Evolutionary conservation across 371 early-diverging fungal genomes (phyloP).

Genomic region (Phascolomyces articulosus): DNA sequence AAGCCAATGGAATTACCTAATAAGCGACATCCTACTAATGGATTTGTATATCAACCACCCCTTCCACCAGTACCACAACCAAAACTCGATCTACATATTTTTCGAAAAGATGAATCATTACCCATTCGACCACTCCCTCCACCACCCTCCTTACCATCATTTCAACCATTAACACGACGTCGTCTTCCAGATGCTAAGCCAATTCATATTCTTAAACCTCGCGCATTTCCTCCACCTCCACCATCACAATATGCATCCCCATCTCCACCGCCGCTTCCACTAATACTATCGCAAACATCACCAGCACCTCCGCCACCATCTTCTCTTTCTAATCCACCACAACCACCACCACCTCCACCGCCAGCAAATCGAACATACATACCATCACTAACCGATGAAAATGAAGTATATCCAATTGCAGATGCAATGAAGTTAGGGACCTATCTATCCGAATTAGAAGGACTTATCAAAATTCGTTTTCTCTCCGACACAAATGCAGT

Average conservation of each 20-base stretch:
- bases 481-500: constrained; percentile 9
- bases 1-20: background rate
- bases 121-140: constrained; percentile 1
- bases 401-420: constrained; percentile 2
- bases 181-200: background rate
- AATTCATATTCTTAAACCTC: background rate
- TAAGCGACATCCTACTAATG: background rate
- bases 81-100: background rate
- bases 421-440: constrained; percentile 13
- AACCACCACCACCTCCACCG: background rate
- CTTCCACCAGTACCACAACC: background rate
- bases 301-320: constrained; percentile 1
- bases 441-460: constrained; percentile 21
- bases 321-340: no score
- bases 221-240: background rate
- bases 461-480: constrained; percentile 27
- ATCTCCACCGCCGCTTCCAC: background rate
- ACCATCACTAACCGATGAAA: background rate
- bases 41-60: background rate
- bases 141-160: constrained; percentile 9
- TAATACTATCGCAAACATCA: background rate
- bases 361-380: background rate
- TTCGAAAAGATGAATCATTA: background rate
- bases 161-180: background rate
- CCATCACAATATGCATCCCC: background rate